These are phyloP conservation scores for Zygosaccharomyces pseudorouxii DNA, from an alignment of 805 yeast genomes.

Conservation along the genomic window DNA sequence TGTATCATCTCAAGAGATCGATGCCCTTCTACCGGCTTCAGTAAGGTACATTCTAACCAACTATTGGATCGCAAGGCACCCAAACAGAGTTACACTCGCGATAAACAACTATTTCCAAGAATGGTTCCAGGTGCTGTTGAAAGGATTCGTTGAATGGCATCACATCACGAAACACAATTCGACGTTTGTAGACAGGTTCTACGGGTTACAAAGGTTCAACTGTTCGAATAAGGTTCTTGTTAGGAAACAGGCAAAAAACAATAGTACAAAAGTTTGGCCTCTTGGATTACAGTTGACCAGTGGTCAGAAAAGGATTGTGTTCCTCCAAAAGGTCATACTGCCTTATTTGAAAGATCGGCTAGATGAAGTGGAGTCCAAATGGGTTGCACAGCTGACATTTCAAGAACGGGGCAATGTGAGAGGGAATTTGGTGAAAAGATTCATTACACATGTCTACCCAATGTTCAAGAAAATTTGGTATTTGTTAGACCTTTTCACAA, in stretches of 20 bases:
- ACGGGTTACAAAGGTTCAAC: slow-evolving; percentile 68
- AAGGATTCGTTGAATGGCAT: slow-evolving; percentile 66
- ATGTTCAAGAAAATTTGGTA: slow-evolving; percentile 44
- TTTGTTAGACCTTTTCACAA: slow-evolving; percentile 49
- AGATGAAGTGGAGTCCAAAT: slow-evolving; percentile 55
- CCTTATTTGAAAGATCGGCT: slow-evolving; percentile 70
- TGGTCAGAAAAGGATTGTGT: slow-evolving; percentile 49
- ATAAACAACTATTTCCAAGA: slow-evolving; percentile 72
- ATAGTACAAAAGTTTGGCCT: slow-evolving; percentile 18
- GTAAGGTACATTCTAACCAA: slow-evolving; percentile 73
- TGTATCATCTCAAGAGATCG: slow-evolving; percentile 74
- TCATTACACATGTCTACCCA: slow-evolving; percentile 51
- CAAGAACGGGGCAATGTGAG: slow-evolving; percentile 40
- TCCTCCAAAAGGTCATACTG: slow-evolving; percentile 57
- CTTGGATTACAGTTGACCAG: slow-evolving; percentile 42
- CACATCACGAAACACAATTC: slow-evolving; percentile 73
- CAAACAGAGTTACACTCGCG: slow-evolving; percentile 56
- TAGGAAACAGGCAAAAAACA: slow-evolving; percentile 7
- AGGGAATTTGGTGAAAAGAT: slow-evolving; percentile 18
- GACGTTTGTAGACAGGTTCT: slow-evolving; percentile 85
- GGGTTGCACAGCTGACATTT: slow-evolving; percentile 51
- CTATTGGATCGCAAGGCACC: slow-evolving; percentile 68
- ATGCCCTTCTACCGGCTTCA: slow-evolving; percentile 74
- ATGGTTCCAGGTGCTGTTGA: slow-evolving; percentile 49
- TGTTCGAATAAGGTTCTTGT: slow-evolving; percentile 21